Evolutionary conservation across 495 filamentous ascomycete species (phyloP), one percentile per base, ranked within the genome.

Genomic region (Penicillium angulare): DNA sequence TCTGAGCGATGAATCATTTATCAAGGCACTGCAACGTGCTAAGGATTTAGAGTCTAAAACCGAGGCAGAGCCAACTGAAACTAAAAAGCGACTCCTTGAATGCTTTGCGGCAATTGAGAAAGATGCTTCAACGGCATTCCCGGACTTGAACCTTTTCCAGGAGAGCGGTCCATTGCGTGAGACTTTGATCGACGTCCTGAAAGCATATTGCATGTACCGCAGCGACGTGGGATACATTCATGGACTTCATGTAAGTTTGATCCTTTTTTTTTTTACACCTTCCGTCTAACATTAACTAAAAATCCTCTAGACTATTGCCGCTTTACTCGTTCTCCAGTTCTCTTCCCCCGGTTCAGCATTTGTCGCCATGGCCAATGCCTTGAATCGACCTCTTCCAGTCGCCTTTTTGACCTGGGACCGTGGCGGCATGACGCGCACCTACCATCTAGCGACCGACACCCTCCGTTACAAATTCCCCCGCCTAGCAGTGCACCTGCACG

Each of bases 151-250:
- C 50, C 88, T 96, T 52, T 97, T 96, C 69, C 86, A 90, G 60
- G 77, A 79, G 38, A 79, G 82, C 10, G 88, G 80, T 1, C 90
- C 91, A 2, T 69, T 96, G n/a, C 82, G 93, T 53, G 74, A 83
- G 29, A 81, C 79, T 26, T 74, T 97, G 10, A 67, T 88, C 20
- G 87, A 97, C 68, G 85, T 97, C 3, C 74, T 96, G 42, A 80
- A 86, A 53, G 93, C 93, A 5, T 97, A 97, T 65, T 82, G 84
- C 34, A 90, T 95, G 88, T 97, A 98, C 69, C 83, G 93, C 51
- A 86, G 84, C 53, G 93, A 98, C 66, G 89, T 97, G 52, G 92
- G 92, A 53, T 96, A 95, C 55, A 80, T 92, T 44, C 81, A 83
- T 47, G 91, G 92, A 49, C 89, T 89, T 55, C 91, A 95, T 35